phyloP scores from a whole-genome alignment of 176 grass and related monocot species.

The bread wheat (Triticum aestivum) region DNA sequence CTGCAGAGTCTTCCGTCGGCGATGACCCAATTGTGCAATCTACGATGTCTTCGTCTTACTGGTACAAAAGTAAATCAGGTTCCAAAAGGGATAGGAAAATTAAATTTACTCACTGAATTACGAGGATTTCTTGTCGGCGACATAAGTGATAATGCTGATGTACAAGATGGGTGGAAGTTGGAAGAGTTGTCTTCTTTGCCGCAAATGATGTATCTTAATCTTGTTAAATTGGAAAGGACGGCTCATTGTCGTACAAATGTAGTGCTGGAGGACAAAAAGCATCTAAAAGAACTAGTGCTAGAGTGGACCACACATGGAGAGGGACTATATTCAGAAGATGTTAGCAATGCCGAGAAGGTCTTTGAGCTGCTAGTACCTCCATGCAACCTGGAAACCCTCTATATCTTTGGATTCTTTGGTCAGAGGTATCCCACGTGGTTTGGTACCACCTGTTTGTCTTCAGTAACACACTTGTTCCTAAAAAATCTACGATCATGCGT shows the following conservation, averaged over 20 bases:
- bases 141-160: neutral
- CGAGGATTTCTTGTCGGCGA: neutral
- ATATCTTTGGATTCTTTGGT: neutral
- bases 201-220: neutral
- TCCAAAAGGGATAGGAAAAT: slow-evolving; percentile 21
- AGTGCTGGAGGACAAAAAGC: neutral
- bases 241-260: neutral
- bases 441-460: neutral
- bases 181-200: slow-evolving; percentile 20
- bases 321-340: neutral
- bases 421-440: neutral
- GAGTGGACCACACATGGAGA: neutral
- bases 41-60: neutral
- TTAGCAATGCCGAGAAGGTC: neutral
- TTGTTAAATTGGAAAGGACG: slow-evolving; percentile 23
- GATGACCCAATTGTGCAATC: neutral
- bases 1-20: neutral
- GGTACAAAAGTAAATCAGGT: neutral
- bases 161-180: slow-evolving; percentile 21
- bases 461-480: neutral
- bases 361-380: neutral
- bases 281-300: neutral
- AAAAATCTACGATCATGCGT: neutral
- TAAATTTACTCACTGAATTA: neutral
- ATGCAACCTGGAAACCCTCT: neutral